A percentile compares a stretch with the other conserved stretches of the same genome.
Conservation (phyloP, 345 rosid genomes). For the Aquilaria malaccensis region DNA sequence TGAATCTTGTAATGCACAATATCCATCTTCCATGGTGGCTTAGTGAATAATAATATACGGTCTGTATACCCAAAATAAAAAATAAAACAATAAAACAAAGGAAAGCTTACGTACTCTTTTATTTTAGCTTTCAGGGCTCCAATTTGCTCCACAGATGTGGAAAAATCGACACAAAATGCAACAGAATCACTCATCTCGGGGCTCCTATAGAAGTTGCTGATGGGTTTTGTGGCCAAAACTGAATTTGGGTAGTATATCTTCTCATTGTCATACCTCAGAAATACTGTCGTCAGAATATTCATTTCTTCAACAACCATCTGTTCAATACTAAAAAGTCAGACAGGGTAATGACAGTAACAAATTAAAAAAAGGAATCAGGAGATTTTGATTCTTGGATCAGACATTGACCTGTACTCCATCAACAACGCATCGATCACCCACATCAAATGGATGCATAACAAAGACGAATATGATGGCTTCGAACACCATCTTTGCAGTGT, state of each 20-base stretch:
- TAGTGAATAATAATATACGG: no score
- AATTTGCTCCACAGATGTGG: constrained; percentile 54
- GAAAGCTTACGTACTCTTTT: constrained; percentile 31
- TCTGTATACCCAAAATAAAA: no score
- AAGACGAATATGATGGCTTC: constrained; percentile 75
- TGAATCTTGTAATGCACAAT: no score
- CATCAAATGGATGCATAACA: constrained; percentile 75
- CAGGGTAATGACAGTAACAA: background rate
- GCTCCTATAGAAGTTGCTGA: constrained; percentile 69
- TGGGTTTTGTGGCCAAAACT: constrained; percentile 49
- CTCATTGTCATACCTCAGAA: constrained; percentile 66
- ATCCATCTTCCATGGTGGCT: no score
- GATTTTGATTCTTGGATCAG: background rate
- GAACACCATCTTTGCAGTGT: constrained; percentile 4
- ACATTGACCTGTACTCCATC: constrained; percentile 63
- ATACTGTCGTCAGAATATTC: constrained; percentile 65
- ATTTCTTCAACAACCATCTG: constrained; percentile 90
- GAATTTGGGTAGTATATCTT: constrained; percentile 65
- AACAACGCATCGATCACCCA: constrained; percentile 77
- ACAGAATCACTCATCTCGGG: constrained; percentile 75
- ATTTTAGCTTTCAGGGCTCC: constrained; percentile 43
- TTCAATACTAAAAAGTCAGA: constrained; percentile 1
- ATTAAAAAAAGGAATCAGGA: no score
- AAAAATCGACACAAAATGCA: constrained; percentile 51
- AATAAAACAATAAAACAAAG: background rate